These are phyloP conservation scores for Kluyveromyces sp. DNA, from an alignment of 1,139 yeast genomes.

Conservation along the genomic window DNA sequence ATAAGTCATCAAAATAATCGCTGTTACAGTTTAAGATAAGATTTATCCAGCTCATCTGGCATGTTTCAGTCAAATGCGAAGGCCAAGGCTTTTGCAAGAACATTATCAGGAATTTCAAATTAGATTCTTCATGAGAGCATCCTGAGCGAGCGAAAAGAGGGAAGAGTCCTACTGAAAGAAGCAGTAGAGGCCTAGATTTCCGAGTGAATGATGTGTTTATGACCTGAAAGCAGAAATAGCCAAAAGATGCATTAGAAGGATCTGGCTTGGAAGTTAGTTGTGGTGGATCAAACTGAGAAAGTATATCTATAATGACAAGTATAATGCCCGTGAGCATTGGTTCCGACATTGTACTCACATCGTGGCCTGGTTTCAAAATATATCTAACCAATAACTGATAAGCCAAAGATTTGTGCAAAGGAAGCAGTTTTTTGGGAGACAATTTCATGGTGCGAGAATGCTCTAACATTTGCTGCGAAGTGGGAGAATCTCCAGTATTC, in stretches of 20 bases:
- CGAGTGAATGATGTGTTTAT: constrained; percentile 23
- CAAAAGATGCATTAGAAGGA: neutral
- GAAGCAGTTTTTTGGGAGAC: neutral
- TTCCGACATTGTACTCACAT: constrained; percentile 18
- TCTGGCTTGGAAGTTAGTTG: constrained; percentile 8
- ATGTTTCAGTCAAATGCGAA: constrained; percentile 19
- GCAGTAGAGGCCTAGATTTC: constrained; percentile 45
- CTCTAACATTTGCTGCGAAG: neutral
- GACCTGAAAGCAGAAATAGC: constrained; percentile 15
- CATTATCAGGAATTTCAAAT: constrained; percentile 19
- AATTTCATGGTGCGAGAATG: neutral
- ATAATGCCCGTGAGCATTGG: constrained; percentile 37
- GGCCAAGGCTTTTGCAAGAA: constrained; percentile 18
- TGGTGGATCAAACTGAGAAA: constrained; percentile 44
- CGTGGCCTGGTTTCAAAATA: constrained; percentile 14
- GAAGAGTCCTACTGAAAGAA: constrained; percentile 36
- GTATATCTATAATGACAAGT: constrained; percentile 40
- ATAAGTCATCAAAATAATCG: constrained; percentile 26
- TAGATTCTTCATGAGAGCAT: constrained; percentile 18
- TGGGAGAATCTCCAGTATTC: neutral
- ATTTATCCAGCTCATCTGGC: constrained; percentile 24
- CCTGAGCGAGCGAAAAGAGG: constrained; percentile 26
- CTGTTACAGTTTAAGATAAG: constrained; percentile 24
- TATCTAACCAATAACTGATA: constrained; percentile 21
- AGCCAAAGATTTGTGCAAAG: constrained; percentile 12